Percentiles rank a stretch among this genome's conserved stretches.
These are phyloP conservation scores for Adiantum capillusveneris DNA, from an alignment of 75 land plant species.

Conservation along the genomic window DNA sequence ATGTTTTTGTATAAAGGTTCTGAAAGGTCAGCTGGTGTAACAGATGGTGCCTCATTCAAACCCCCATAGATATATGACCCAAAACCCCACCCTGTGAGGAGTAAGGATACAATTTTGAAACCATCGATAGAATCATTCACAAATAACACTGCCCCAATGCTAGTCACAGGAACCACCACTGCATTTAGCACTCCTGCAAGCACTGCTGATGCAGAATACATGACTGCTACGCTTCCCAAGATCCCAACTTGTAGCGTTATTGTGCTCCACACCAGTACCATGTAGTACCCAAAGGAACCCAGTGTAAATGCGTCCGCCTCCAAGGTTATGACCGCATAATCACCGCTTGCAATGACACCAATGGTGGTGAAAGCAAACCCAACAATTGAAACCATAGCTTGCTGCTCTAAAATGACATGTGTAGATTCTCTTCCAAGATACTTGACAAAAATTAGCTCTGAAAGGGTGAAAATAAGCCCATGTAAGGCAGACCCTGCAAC, in stretches of 20 bases:
- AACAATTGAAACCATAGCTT: conserved; percentile 60
- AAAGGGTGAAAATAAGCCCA: conserved; percentile 77
- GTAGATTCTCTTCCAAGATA: conserved; percentile 63
- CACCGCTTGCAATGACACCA: conserved; percentile 41
- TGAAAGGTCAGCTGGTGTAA: no score
- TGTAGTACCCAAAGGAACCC: conserved; percentile 41
- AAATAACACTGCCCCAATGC: conserved; percentile 58
- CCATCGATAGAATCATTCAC: conserved; percentile 73
- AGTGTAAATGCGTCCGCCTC: conserved; percentile 47
- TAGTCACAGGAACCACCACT: conserved; percentile 65
- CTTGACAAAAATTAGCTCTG: conserved; percentile 70
- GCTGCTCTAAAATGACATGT: conserved; percentile 79
- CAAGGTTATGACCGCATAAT: conserved; percentile 41
- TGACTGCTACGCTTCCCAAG: conserved; percentile 53
- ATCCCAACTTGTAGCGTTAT: conserved; percentile 74
- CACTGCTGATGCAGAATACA: conserved; percentile 59
- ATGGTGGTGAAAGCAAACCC: conserved; percentile 59
- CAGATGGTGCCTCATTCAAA: neutral
- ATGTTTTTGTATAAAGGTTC: no score
- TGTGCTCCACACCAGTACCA: conserved; percentile 69
- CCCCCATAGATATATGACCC: conserved; percentile 59
- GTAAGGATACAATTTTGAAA: conserved; percentile 62
- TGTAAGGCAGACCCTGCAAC: conserved; percentile 74
- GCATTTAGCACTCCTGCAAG: conserved; percentile 79
- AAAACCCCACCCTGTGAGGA: conserved; percentile 75